Evolutionary conservation across 306 rosid genomes (phyloP), one percentile per base, ranked within the genome.

Genomic region (Prunus salicina): DNA sequence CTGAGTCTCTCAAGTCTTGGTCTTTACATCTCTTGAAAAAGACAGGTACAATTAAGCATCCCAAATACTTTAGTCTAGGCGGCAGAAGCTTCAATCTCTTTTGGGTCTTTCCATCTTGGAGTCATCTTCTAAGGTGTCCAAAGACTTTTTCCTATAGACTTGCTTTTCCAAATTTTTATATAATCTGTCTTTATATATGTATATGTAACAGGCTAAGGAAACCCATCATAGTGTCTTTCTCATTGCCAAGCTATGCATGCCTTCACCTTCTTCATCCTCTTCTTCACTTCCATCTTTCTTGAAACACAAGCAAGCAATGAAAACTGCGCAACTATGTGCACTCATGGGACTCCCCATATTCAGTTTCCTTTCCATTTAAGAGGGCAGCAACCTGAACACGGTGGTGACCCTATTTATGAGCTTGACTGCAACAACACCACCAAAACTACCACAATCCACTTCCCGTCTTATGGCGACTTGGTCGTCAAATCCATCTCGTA

Each of bases 401-500:
- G 69, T 60, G 81, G 77, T 13, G 18, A 49, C 1, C 53, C 19
- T 49, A 49, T 49, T n/a, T 83, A 86, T 74, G 86, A 83, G 67
- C 77, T 92, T 5, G 50, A 80, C 27, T 81, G 82, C 70, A 76
- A 72, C 68, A 51, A 79, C 73, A 89, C 84, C 89, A 20, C 60
- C 66, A 25, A 5, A 28, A 12, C 65, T 25, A 87, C 98, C 79
- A 71, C 77, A 8, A 88, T 90, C 71, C 88, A 84, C 64, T 85
- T 92, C 82, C 91, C 86, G 46, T 81, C 88, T 25, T 84, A 85
- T 51, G 89, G 91, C 0, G 83, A 86, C 62, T 80, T 94, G 30
- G 79, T 80, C 2, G 85, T 92, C 30, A 89, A 88, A 56, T 89
- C 98, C 67, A 90, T 94, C 75, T 87, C 95, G 4, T 90, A 94